Conservation (phyloP, 805 yeast species). For the Wickerhamiella kazuoi region DNA sequence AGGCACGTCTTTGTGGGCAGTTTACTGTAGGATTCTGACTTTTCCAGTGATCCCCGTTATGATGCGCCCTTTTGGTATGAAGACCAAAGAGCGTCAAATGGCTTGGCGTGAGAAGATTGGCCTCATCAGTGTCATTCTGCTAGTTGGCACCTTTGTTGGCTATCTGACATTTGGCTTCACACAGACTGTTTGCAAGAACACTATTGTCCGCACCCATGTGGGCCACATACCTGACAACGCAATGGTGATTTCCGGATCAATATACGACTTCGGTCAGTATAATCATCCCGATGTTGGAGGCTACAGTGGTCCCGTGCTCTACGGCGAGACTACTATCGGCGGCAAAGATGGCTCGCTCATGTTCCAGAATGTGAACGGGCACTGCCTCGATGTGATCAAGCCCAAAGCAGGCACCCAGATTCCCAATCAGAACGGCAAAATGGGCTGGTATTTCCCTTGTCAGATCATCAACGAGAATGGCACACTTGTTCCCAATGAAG, state of each 20-base stretch:
- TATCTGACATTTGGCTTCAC: slow-evolving; percentile 84
- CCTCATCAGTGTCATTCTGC: slow-evolving; percentile 52
- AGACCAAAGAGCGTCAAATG: slow-evolving; percentile 61
- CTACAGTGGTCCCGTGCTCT: slow-evolving; percentile 49
- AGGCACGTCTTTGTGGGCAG: slow-evolving; percentile 43
- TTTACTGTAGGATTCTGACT: slow-evolving; percentile 64
- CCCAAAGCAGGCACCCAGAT: slow-evolving; percentile 56
- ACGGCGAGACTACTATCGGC: slow-evolving; percentile 77
- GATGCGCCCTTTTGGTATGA: slow-evolving; percentile 55
- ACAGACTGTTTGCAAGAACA: slow-evolving; percentile 49
- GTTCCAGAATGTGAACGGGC: slow-evolving; percentile 85
- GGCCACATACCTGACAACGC: slow-evolving; percentile 42
- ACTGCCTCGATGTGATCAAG: slow-evolving; percentile 60
- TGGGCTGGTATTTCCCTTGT: slow-evolving; percentile 98
- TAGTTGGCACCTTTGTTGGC: slow-evolving; percentile 63
- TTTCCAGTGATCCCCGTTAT: slow-evolving; percentile 84
- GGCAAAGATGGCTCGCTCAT: slow-evolving; percentile 36
- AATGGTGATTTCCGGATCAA: slow-evolving; percentile 66
- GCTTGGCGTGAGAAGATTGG: slow-evolving; percentile 98
- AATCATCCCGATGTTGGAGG: slow-evolving; percentile 73
- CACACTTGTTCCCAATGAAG: slow-evolving; percentile 42
- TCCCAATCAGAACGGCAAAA: slow-evolving; percentile 36
- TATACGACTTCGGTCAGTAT: slow-evolving; percentile 52
- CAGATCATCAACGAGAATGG: slow-evolving; percentile 39
- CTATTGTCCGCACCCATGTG: slow-evolving; percentile 34